A percentile compares a stretch with the other conserved stretches of the same genome.
Conservation (phyloP, 306 rosid genomes). For the Trichosanthes cucumerina region DNA sequence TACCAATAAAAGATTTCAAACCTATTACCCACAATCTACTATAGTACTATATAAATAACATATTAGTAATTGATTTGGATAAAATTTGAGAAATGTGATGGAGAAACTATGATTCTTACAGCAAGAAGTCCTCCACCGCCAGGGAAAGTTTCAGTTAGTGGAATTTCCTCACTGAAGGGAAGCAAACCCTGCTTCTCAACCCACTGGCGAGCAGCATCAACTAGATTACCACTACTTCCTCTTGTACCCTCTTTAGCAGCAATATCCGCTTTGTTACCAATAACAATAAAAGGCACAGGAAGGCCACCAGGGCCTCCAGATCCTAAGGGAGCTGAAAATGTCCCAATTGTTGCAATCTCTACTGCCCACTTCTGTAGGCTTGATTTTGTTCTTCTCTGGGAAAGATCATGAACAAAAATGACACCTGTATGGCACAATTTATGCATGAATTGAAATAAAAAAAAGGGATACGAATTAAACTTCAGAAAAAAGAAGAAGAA, state of each 20-base stretch:
- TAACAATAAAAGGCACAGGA: conserved; percentile 82
- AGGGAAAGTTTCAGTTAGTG: conserved; percentile 90
- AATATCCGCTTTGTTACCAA: conserved; percentile 93
- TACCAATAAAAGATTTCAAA: background rate
- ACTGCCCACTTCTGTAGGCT: conserved; percentile 94
- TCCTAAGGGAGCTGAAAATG: conserved; percentile 92
- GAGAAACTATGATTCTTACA: conserved; percentile 32
- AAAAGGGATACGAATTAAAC: background rate
- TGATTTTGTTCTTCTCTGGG: conserved; percentile 87
- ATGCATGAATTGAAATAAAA: background rate
- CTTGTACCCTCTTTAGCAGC: conserved; percentile 84
- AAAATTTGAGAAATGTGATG: background rate
- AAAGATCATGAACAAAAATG: conserved; percentile 96
- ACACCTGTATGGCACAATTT: conserved; percentile 61
- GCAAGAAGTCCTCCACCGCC: conserved; percentile 70
- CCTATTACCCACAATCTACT: background rate
- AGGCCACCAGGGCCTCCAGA: conserved; percentile 95
- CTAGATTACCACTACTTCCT: conserved; percentile 97
- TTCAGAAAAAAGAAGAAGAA: background rate
- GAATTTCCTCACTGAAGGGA: conserved; percentile 94
- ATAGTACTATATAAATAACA: background rate
- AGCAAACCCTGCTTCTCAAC: conserved; percentile 98
- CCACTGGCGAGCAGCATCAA: conserved; percentile 98
- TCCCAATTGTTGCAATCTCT: conserved; percentile 80
- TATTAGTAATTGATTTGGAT: background rate